These are phyloP conservation scores for Gloeostereum incarnatum DNA, from an alignment of 768 basidiomycete genomes.

Conservation along the genomic window DNA sequence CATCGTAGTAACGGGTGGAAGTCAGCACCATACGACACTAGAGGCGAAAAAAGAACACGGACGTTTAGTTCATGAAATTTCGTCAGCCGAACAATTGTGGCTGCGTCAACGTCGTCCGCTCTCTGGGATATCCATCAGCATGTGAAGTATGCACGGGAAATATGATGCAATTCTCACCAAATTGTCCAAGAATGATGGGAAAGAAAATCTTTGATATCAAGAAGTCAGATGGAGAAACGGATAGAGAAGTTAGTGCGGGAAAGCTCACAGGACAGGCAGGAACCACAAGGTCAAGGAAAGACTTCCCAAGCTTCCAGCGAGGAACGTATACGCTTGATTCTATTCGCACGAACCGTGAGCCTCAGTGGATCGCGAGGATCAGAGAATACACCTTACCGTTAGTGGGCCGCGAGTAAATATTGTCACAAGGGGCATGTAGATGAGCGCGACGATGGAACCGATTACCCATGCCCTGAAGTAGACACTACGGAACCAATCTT, in stretches of 20 bases:
- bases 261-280: constrained; percentile 52
- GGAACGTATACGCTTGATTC: constrained; percentile 63
- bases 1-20: too few relatives aligned
- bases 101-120: constrained; percentile 50
- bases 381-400: constrained; percentile 29
- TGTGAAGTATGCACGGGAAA: neutral
- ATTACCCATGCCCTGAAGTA: constrained; percentile 71
- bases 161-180: constrained; percentile 38
- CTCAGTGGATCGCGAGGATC: neutral
- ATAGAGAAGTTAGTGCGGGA: constrained; percentile 1
- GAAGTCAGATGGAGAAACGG: constrained; percentile 5
- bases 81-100: constrained; percentile 60
- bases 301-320: constrained; percentile 63
- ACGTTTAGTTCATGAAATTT: constrained; percentile 83
- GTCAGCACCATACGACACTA: neutral
- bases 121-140: constrained; percentile 26
- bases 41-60: constrained; percentile 14
- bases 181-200: constrained; percentile 54
- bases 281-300: constrained; percentile 68
- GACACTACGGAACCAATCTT: constrained; percentile 67
- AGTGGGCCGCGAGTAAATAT: constrained; percentile 55
- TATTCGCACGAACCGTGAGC: constrained; percentile 17
- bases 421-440: constrained; percentile 65
- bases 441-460: constrained; percentile 51
- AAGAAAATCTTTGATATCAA: constrained; percentile 38